Evolutionary conservation across 208 protist genomes (phyloP), one percentile per base, ranked within the genome.

Genomic region (Leishmania martiniquensis): DNA sequence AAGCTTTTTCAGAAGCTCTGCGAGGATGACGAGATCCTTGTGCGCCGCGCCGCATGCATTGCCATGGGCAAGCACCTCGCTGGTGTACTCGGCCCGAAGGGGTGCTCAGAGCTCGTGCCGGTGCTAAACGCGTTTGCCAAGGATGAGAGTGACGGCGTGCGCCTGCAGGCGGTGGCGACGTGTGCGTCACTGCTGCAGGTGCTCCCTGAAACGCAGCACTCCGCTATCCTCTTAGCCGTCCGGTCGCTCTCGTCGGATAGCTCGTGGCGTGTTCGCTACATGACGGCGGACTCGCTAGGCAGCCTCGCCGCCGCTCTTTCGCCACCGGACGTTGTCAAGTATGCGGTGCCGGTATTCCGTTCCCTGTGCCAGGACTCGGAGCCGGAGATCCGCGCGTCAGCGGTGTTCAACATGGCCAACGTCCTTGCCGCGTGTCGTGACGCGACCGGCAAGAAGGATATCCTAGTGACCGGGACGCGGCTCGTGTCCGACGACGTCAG

Each of bases 191-290:
- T 99, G 34, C 91, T 96, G 25, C 83, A 87, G 80, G 81, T 97
- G 49, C 83, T 99, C 20, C 88, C 88, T 2, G 62, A 87, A 52
- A 93, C 95, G 34, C 93, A 98, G 75, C 87, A 91, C 79, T 77
- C 85, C 20, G 72, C 85, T n/a, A 78, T 99, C 34, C 80, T 99
- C 22, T 82, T 90, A 22, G 75, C 88, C 1, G 78, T 99, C 0
- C 89, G 92, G 52, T 72, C 78, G 34, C 89, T 96, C 49, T 81
- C 92, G 5, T 63, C 76, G 6, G 99, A 99, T 88, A 97, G 88
- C 85, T 98, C 96, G 12, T 99, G 99, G 99, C 94, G 99, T 22
- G 99, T 99, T 55, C 94, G 99, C 10, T 99, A 99, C 89, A 99
- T 99, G 96, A 93, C 97, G 25, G 98, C 99, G 15, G 98, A 99